These are phyloP conservation scores for Coemansia sp. DNA, from an alignment of 192 early-diverging fungal genomes.

Conservation along the genomic window DNA sequence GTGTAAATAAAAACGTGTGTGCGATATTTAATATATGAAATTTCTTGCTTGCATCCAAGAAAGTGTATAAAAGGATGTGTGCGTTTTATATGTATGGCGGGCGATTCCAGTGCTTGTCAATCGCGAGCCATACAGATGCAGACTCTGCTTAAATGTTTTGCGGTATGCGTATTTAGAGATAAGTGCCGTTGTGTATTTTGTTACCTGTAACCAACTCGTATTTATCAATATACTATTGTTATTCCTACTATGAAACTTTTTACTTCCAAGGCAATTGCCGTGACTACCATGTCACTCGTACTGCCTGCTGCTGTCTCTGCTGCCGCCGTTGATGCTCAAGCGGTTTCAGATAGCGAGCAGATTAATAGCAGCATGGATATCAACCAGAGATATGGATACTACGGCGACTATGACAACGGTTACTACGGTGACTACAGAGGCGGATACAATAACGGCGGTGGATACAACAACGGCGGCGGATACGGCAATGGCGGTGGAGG, in stretches of 20 bases:
- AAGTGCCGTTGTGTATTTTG: background rate
- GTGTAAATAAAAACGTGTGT: background rate
- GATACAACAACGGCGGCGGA: slow-evolving; percentile 3
- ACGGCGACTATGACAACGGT: background rate
- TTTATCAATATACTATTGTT: background rate
- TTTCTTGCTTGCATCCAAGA: too few species aligned
- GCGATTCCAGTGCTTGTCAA: too few species aligned
- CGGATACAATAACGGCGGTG: background rate
- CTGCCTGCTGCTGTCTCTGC: background rate
- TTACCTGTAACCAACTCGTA: background rate
- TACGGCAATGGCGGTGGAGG: background rate
- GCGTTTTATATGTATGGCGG: too few species aligned
- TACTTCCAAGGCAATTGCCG: background rate
- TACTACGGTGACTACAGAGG: background rate
- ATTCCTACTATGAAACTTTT: background rate
- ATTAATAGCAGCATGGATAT: background rate
- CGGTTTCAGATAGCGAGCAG: too few species aligned
- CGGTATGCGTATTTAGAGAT: too few species aligned
- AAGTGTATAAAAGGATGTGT: too few species aligned
- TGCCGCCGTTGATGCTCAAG: too few species aligned
- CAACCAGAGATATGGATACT: slow-evolving; percentile 6
- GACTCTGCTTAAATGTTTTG: too few species aligned
- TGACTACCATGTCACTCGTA: background rate
- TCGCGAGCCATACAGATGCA: too few species aligned
- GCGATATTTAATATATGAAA: too few species aligned